Evolutionary conservation across 2,329 filamentous ascomycete genomes (phyloP), one percentile per base, ranked within the genome.

Genomic region (Aspergillus neotritici): DNA sequence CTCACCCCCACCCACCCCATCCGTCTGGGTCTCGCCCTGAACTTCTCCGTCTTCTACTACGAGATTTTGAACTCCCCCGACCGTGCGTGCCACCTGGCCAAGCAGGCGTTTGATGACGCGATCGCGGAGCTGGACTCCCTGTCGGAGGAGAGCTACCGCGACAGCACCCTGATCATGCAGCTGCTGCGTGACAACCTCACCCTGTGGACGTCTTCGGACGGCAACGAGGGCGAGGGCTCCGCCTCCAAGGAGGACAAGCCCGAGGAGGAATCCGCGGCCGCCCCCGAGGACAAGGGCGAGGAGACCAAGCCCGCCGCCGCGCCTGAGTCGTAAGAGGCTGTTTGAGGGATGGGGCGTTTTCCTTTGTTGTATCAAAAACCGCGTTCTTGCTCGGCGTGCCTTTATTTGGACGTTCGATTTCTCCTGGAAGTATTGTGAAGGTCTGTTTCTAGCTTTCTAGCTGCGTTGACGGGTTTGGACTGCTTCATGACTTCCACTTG

Each of bases 11-110:
- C 93, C 50, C 91, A 97, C 80, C 91, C 91, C 62, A 97, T 97
- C 77, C 90, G 91, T 65, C 87, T 97, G 56, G 91, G 91, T 71
- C 85, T 97, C 64, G 91, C 91, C 58, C 83, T 97, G 61, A 97
- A 96, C 85, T 96, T 97, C 83, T 96, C 90, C 54, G 91, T 96
- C 64, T 96, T 96, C 80, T 95, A 95, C 83, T 95, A 96, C 74
- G 93, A 96, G 81, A 96, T 96, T 70, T 79, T 96, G 68, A 97
- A 96, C 84, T 94, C 90, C 30, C 91, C 90, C 64, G 90, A 96
- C 74, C 88, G 87, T 68, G 91, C 91, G 66, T 97, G 91, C 83
- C 91, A 97, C 70, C 83, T 97, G 57, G 91, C 91, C 73, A 97
- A 97, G 83, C 91, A 97, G 79, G 91, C 93, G 39, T 97, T 97